A percentile compares a stretch with the other conserved stretches of the same genome.
Conservation (phyloP, 2,329 filamentous ascomycete genomes). For the Hymenoscyphus repandus region DNA sequence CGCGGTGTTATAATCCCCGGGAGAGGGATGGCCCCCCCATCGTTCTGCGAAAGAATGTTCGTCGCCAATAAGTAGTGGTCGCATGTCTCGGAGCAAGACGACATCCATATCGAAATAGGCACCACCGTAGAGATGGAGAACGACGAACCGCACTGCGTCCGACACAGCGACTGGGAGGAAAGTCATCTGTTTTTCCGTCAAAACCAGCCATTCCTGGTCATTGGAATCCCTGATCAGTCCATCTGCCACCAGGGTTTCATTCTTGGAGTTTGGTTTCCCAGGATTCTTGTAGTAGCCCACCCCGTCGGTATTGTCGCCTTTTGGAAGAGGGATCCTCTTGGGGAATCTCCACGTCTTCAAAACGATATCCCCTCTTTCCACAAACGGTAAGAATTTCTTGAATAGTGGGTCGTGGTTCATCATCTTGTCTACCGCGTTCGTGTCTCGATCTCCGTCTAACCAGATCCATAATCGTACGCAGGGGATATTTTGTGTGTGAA, state of each 20-base stretch:
- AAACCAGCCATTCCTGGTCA: constrained; percentile 47
- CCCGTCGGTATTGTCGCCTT: constrained; percentile 43
- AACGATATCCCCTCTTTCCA: constrained; percentile 46
- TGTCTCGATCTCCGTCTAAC: constrained; percentile 48
- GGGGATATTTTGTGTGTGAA: constrained; percentile 51
- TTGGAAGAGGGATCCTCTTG: constrained; percentile 44
- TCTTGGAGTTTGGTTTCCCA: constrained; percentile 34
- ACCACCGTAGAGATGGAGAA: constrained; percentile 48
- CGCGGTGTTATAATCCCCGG: constrained; percentile 52
- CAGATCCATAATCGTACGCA: constrained; percentile 49
- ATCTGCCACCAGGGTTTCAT: constrained; percentile 40
- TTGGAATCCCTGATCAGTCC: constrained; percentile 44
- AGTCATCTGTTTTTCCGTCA: constrained; percentile 50
- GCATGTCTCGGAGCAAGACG: constrained; percentile 48
- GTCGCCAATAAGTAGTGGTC: constrained; percentile 46
- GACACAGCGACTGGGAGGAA: constrained; percentile 53
- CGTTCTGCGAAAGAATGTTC: constrained; percentile 48
- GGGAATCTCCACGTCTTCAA: constrained; percentile 50
- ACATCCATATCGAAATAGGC: constrained; percentile 53
- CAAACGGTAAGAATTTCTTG: constrained; percentile 46
- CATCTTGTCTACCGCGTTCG: constrained; percentile 46
- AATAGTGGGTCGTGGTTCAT: constrained; percentile 46
- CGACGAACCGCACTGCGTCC: constrained; percentile 49
- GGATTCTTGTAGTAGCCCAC: constrained; percentile 44
- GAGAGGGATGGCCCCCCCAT: constrained; percentile 46